Evolutionary conservation across 345 rosid species (phyloP), one percentile per base, ranked within the genome.

Genomic region (Anastatica hierochuntica): DNA sequence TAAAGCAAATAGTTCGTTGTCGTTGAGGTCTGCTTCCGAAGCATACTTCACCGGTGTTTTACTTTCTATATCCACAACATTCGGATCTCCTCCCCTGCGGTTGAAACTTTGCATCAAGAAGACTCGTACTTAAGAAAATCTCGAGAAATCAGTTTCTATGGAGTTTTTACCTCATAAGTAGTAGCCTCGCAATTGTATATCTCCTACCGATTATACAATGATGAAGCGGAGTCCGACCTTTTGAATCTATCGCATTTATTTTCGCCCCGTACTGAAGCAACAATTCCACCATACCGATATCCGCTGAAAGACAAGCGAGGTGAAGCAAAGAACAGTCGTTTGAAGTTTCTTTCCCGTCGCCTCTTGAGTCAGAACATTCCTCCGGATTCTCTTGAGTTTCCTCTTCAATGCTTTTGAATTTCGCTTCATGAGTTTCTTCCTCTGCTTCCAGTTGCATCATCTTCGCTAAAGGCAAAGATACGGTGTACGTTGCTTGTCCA

Each of bases 191-290:
- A 43, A 79, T 78, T 42, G 76, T 72, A 58, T 71, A 57, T 65
- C 75, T 74, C 65, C 77, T 59, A 57, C 78, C 68, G 40, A 82
- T 46, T 20, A 85, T 63, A 56, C 74, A 71, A 43, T 79, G 75
- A 66, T 85, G 95, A 47, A 79, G 72, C 3, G 95, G 83, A 5
- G 81, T 67, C 30, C 74, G 79, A 36, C 84, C 80, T 67, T 64
- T 71, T 11, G 77, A 74, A 60, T 82, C 85, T 11, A 64, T 46
- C 14, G 78, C 82, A 64, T 79, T 78, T 35, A 76, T 56, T 37
- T 79, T 73, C 43, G 81, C 95, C 2, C 95, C 95, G 58, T 85
- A 81, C 62, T 82, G 95, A 43, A 85, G 74, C 26, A 85, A 74
- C 4, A 85, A 68, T 68, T 85, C 95, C 19, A 79, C 84, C 89